Evolutionary conservation across 2,329 filamentous ascomycete genomes (phyloP).

Genomic region (Scedosporium apiospermum): DNA sequence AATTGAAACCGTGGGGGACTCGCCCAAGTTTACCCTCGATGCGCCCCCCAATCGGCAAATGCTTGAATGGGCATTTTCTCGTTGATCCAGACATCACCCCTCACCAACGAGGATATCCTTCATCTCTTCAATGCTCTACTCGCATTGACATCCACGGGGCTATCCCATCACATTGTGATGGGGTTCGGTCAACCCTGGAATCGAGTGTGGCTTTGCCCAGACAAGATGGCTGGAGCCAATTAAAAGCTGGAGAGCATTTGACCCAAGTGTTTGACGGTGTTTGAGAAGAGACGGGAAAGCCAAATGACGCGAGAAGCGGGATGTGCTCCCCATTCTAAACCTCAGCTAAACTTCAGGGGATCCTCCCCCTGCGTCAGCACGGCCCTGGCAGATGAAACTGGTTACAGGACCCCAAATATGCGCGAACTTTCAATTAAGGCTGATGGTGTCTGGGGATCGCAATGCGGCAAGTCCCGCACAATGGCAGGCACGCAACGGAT

Average conservation of each 20-base stretch:
- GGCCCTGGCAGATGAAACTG: slow-evolving; percentile 3
- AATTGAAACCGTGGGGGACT: background rate
- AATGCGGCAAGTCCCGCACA: background rate
- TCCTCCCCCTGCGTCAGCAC: slow-evolving; percentile 4
- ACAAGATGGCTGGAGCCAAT: background rate
- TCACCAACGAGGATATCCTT: background rate
- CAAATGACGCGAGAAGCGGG: background rate
- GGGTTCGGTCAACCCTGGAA: background rate
- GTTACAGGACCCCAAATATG: background rate
- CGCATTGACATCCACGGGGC: background rate
- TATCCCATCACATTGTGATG: background rate
- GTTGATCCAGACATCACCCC: background rate
- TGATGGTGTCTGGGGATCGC: background rate
- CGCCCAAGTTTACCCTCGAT: too few relatives aligned
- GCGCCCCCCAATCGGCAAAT: background rate
- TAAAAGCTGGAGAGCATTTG: background rate
- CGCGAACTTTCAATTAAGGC: background rate
- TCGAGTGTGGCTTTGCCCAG: background rate
- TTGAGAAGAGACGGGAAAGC: background rate
- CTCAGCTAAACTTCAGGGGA: background rate
- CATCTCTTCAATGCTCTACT: background rate
- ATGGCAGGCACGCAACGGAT: background rate
- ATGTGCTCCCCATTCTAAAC: background rate
- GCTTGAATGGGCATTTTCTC: background rate
- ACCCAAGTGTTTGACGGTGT: background rate